These are phyloP conservation scores for Dioszegia crocea DNA, from an alignment of 768 basidiomycete species.

Conservation along the genomic window DNA sequence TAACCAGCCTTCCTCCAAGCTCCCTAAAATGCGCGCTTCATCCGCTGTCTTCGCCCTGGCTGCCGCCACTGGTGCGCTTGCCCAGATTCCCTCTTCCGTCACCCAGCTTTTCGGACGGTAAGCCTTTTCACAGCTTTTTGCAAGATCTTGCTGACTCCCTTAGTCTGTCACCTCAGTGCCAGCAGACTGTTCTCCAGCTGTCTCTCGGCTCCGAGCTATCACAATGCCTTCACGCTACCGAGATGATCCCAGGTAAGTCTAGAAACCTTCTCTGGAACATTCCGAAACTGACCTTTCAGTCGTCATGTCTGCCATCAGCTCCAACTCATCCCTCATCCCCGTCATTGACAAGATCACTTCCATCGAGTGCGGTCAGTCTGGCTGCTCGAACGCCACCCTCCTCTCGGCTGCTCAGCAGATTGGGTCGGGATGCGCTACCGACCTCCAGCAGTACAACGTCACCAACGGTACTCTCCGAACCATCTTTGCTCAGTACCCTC, in stretches of 20 bases:
- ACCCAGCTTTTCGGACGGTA: not conserved
- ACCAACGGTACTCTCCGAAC: slow-evolving; percentile 13
- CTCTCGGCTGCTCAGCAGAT: slow-evolving; percentile 20
- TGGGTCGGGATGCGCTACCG: slow-evolving; percentile 22
- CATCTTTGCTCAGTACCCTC: slow-evolving; percentile 35
- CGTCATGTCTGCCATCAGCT: slow-evolving; percentile 5
- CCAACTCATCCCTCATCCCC: slow-evolving; percentile 35
- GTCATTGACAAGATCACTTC: slow-evolving; percentile 35
- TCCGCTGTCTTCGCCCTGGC: slow-evolving; percentile 13
- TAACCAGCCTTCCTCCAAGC: not conserved
- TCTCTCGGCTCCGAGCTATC: slow-evolving; percentile 2
- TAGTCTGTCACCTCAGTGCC: not conserved
- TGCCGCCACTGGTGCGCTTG: slow-evolving; percentile 14
- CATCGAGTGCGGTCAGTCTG: slow-evolving; percentile 22
- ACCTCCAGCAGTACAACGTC: slow-evolving; percentile 23
- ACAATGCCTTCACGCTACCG: slow-evolving; percentile 2
- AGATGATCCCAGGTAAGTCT: slow-evolving; percentile 10
- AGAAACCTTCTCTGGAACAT: slow-evolving; percentile 6
- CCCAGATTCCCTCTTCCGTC: not conserved
- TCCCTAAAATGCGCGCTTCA: slow-evolving; percentile 12
- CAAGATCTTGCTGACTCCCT: not conserved
- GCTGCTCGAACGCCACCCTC: slow-evolving; percentile 34
- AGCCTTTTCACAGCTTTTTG: not conserved
- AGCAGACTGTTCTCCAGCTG: not conserved
- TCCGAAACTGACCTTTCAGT: not conserved